These are phyloP conservation scores for Leucocoprinus birnbaumii DNA, from an alignment of 768 basidiomycete genomes.

Conservation along the genomic window DNA sequence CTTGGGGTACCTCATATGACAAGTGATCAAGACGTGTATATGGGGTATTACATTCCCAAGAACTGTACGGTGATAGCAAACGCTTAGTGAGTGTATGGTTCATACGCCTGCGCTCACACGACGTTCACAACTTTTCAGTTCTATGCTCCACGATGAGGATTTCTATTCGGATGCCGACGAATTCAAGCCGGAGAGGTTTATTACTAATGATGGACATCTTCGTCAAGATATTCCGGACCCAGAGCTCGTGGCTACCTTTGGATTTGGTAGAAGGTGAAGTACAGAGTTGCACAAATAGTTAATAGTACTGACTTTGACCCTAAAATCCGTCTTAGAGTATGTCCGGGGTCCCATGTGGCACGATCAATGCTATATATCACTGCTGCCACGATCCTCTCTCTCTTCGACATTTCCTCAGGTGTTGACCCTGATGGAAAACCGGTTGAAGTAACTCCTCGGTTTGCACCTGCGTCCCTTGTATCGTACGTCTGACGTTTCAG, in stretches of 20 bases:
- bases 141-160: constrained; percentile 13
- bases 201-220: not conserved
- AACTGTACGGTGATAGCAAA: not conserved
- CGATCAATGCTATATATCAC: constrained; percentile 1
- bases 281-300: not conserved
- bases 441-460: not conserved
- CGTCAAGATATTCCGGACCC: no score
- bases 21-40: constrained; percentile 2
- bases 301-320: no score
- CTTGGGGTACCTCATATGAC: constrained; percentile 1
- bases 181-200: not conserved
- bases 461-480: not conserved
- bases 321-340: not conserved
- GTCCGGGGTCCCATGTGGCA: constrained; percentile 10
- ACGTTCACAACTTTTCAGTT: not conserved
- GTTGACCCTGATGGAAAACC: constrained; percentile 10
- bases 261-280: no score
- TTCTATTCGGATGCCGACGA: not conserved
- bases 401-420: constrained; percentile 15
- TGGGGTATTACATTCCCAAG: constrained; percentile 4
- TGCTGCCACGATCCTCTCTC: constrained; percentile 12
- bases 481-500: not conserved
- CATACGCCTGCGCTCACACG: not conserved
- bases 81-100: not conserved
- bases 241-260: no score